Base-by-base conservation (phyloP, 371 early-diverging fungal genomes). In the Rhizopus arrhizus region DNA sequence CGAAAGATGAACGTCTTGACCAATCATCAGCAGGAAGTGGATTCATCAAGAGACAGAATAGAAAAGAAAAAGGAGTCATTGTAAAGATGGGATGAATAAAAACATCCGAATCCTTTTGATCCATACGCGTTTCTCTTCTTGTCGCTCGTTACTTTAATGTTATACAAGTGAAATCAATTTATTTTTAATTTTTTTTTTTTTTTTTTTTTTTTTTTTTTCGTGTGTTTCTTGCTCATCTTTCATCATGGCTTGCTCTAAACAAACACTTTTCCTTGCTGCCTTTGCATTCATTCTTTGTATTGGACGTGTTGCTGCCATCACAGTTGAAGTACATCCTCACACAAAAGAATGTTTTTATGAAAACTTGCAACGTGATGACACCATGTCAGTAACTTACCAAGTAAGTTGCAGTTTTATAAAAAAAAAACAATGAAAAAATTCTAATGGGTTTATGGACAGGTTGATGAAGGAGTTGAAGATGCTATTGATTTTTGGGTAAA, bases 401-500 rank as follows among this genome's bases (percentile, higher is more conserved):
- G 80, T 79, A 74, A 58, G 38, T 6, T 11, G 12, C 12, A 13
- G 5, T 43, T 43, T 43, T 42, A 11, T 42, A 11, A 11, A 36
- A 36, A 36, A 36, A 36, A 35, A n/a, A 7, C n/a, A n/a, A n/a
- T n/a, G n/a, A 9, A 28, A 29, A 33, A 4, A 12, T 31, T 33
- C 43, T 40, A n/a, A 11, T 11, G 13, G 13, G 12, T 47, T 12
- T 12, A 33, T 16, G 32, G 6, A 28, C 62, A 80, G 80, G 92
- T 93, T 51, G 83, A 79, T 60, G 86, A 88, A 50, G 90, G 88
- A 46, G 87, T 84, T 29, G 71, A 87, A 42, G 73, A 84, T 15
- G 86, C 88, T 53, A 78, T 91, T 62, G 91, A 91, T 56, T 89
- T 91, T 69, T 78, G 76, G 70, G 59, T 61, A 60, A 56, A 48